Conservation (phyloP, 345 rosid species). For the Populus tremula region DNA sequence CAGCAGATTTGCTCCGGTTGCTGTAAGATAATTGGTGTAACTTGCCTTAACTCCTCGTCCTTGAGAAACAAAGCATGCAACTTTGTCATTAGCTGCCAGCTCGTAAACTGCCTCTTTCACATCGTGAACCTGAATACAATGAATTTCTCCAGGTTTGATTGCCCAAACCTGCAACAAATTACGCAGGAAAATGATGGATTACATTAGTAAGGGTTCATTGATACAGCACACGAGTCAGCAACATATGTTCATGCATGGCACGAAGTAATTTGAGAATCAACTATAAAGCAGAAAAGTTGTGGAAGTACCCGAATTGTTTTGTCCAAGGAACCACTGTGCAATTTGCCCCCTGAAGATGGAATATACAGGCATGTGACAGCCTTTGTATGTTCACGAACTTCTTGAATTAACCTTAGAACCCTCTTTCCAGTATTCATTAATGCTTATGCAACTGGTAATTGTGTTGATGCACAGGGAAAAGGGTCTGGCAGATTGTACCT, state of each 20-base stretch:
- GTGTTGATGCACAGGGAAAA: background rate
- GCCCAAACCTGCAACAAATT: constrained; percentile 46
- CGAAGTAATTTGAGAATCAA: background rate
- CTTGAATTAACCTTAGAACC: constrained; percentile 43
- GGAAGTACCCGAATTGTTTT: constrained; percentile 51
- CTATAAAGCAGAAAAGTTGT: background rate
- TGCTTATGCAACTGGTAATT: background rate
- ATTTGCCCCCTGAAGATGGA: constrained; percentile 48
- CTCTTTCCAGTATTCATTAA: constrained; percentile 29
- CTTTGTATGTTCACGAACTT: constrained; percentile 52
- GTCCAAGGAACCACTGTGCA: constrained; percentile 65
- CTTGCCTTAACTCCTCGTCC: constrained; percentile 60
- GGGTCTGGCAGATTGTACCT: constrained; percentile 31
- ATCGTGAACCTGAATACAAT: constrained; percentile 59
- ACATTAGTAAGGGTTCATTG: background rate
- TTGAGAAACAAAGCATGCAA: constrained; percentile 53
- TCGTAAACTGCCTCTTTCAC: constrained; percentile 53
- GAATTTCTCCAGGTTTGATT: constrained; percentile 50
- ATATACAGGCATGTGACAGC: constrained; percentile 56
- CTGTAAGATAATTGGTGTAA: background rate
- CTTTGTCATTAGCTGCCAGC: constrained; percentile 42
- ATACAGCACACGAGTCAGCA: background rate
- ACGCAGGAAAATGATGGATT: background rate
- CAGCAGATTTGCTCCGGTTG: background rate
- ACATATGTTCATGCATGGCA: background rate